Conservation (phyloP, 768 basidiomycete genomes). For the Rhodocollybia butyracea region DNA sequence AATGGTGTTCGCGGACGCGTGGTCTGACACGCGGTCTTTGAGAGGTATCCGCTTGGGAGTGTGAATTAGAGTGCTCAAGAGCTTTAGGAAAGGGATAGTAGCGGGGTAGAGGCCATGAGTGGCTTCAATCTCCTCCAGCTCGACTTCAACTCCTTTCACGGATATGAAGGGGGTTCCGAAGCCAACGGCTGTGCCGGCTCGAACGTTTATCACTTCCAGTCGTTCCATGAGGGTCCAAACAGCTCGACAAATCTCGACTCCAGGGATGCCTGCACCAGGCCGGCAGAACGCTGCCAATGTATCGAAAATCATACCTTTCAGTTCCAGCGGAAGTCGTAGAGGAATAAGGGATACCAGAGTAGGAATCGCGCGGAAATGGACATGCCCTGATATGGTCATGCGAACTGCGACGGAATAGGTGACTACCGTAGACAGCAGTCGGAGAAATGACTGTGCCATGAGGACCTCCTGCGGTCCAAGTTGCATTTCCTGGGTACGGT, state of each 20-base stretch:
- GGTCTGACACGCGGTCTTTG: slow-evolving; percentile 54
- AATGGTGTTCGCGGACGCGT: slow-evolving; percentile 64
- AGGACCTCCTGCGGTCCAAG: slow-evolving; percentile 69
- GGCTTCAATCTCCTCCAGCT: slow-evolving; percentile 86
- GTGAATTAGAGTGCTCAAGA: slow-evolving; percentile 82
- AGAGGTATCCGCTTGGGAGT: slow-evolving; percentile 71
- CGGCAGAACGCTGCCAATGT: slow-evolving; percentile 80
- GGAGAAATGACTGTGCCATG: slow-evolving; percentile 78
- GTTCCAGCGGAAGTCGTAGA: slow-evolving; percentile 79
- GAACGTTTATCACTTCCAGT: slow-evolving; percentile 78
- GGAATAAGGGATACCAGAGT: slow-evolving; percentile 78
- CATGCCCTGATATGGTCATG: slow-evolving; percentile 70
- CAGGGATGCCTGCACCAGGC: slow-evolving; percentile 69
- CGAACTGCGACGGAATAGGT: slow-evolving; percentile 75
- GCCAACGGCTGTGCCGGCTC: slow-evolving; percentile 35
- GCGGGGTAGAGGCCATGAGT: slow-evolving; percentile 78
- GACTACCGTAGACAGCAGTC: slow-evolving; percentile 73
- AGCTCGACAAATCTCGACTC: slow-evolving; percentile 76
- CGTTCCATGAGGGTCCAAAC: slow-evolving; percentile 87
- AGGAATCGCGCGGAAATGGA: slow-evolving; percentile 77
- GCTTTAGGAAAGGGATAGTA: slow-evolving; percentile 82
- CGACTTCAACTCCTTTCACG: slow-evolving; percentile 78
- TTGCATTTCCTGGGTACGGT: slow-evolving; percentile 44
- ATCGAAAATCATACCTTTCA: slow-evolving; percentile 84
- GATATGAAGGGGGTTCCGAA: slow-evolving; percentile 47